Evolutionary conservation across 2,329 filamentous ascomycete species (phyloP).

Genomic region (Cytospora piceicola): DNA sequence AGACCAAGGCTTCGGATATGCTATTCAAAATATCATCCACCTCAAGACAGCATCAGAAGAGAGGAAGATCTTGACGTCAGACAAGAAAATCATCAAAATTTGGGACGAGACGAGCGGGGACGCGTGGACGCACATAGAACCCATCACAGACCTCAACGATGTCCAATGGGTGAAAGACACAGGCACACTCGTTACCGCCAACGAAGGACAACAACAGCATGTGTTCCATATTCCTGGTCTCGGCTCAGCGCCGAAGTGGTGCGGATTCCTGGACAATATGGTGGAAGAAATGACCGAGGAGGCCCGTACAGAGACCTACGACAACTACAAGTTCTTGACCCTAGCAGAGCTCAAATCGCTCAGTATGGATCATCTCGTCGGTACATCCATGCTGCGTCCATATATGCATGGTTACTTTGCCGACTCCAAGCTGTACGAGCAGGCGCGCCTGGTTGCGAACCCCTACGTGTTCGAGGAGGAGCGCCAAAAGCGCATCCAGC

Average conservation of each 20-base stretch:
- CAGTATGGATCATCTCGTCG: slow-evolving; percentile 85
- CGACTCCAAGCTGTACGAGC: slow-evolving; percentile 91
- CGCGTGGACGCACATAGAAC: slow-evolving; percentile 95
- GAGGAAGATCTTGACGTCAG: slow-evolving; percentile 87
- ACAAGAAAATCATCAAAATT: slow-evolving; percentile 96
- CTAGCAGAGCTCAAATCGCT: slow-evolving; percentile 82
- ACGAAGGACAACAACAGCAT: slow-evolving; percentile 94
- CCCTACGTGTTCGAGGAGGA: slow-evolving; percentile 94
- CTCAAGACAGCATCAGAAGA: slow-evolving; percentile 74
- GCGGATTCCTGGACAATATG: slow-evolving; percentile 93
- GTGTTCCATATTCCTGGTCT: slow-evolving; percentile 94
- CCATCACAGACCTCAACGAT: slow-evolving; percentile 90
- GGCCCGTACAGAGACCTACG: slow-evolving; percentile 79
- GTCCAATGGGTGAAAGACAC: slow-evolving; percentile 91
- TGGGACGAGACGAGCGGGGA: slow-evolving; percentile 84
- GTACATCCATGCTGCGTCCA: slow-evolving; percentile 84
- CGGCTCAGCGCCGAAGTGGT: slow-evolving; percentile 93
- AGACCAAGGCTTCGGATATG: slow-evolving; percentile 93
- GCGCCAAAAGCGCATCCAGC: slow-evolving; percentile 84
- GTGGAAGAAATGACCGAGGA: slow-evolving; percentile 98
- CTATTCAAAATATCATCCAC: slow-evolving; percentile 82
- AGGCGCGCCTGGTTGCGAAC: slow-evolving; percentile 89
- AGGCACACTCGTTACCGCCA: slow-evolving; percentile 95
- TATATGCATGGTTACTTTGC: slow-evolving; percentile 99
- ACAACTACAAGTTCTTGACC: slow-evolving; percentile 99